Evolutionary conservation across 148 eudicot species (phyloP), one percentile per base, ranked within the genome.

Genomic region (Gaultheria prostrata): DNA sequence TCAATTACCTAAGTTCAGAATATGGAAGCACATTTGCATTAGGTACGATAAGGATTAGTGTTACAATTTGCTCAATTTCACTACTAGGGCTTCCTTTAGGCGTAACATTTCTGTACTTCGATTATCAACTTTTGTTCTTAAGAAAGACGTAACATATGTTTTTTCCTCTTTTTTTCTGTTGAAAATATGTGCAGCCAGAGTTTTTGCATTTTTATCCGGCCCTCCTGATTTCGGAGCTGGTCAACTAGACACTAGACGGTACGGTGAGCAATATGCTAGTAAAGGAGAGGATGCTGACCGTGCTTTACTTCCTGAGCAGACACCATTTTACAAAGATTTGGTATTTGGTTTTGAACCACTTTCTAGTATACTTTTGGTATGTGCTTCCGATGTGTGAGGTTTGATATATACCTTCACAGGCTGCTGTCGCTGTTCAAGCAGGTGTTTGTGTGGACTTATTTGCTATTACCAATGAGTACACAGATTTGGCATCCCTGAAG

Each of bases 191-290:
- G 91, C 95, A 95, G 98, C 96, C 71, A 92, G 98, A 86, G 92
- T 95, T 56, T 95, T 95, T 83, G 99, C 99, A 85, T 96, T 96
- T 90, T 87, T 96, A 84, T 96, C 99, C 77, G 99, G 99, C 75
- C 93, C 93, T 83, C 99, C 99, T 87, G 99, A 96, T 91, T 94
- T 85, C 86, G 99, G 99, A 84, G 92, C 94, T 84, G 99, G 99
- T 63, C 97, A 94, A 84, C 91, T 96, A 30, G 99, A 96, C 89
- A 96, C 99, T 46, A 89, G 92, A 89, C 89, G 99, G 82, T 96
- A 96, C 81, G 99, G 99, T 48, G 99, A 96, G 89, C 99, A 96
- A 83, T 96, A 96, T 90, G 99, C 99, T 78, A 96, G 99, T 86
- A 96, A 90, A 92, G 88, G 99, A 88, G 99, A 96, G 93, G 99